Base-by-base conservation (phyloP, 2,329 filamentous ascomycete genomes). In the Blastomyces gilchristii region DNA sequence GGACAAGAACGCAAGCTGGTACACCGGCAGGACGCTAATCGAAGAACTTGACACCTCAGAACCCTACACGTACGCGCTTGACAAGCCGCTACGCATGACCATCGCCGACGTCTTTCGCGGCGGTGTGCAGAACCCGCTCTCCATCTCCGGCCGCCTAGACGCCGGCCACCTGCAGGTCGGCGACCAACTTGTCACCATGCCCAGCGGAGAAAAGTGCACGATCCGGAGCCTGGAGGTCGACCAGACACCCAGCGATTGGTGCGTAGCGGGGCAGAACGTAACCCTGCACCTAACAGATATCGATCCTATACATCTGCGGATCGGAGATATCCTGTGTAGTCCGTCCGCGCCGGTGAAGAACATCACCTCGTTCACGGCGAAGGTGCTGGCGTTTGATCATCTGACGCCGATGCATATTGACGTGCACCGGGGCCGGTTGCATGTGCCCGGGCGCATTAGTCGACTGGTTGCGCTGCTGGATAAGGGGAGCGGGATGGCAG, bases 361-460 rank as follows among this genome's bases (percentile, higher is more conserved):
- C 64, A 80, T 90, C 64, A 88, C 87, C 63, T 83, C 80, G 0
- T 92, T 97, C 69, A 90, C 85, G 1, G 85, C 89, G 65, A 96
- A 96, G 75, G 86, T 94, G 12, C 82, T 97, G 63, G 91, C 92
- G 0, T 96, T 97, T 70, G 91, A 96, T 65, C 87, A 93, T 66
- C 77, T 99, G 18, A 87, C 92, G 76, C 93, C 93, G 0, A 94
- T 93, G 85, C 85, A 85, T 31, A 85, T 97, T 11, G 93, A 97
- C 70, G 85, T 99, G 9, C 92, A 97, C 73, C 82, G 91, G 25
- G 94, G 94, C 0, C 83, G 91, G 9, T 77, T 97, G 60, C 89
- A 96, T 73, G 85, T 87, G 0, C 82, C 90, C 0, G 94, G 89
- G 0, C 83, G 84, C 58, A 88, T 99, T 50, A 81, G 82, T 61